Conservation (phyloP, 208 protist species). For the Leishmania gerbilli region DNA sequence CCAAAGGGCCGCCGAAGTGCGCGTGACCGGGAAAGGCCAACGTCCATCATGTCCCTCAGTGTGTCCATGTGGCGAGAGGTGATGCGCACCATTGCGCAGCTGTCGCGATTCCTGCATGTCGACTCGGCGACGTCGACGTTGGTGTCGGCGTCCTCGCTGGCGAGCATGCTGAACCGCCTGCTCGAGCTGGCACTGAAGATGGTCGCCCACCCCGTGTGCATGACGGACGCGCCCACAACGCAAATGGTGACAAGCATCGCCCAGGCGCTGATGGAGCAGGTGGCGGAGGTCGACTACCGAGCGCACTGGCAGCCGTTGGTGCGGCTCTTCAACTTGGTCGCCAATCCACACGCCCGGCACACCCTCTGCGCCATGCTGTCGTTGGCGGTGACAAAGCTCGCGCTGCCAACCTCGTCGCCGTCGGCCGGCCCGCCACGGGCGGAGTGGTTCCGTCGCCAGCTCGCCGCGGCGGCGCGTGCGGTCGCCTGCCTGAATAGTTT, state of each 20-base stretch:
- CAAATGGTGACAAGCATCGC: constrained; percentile 38
- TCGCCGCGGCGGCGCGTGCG: constrained; percentile 61
- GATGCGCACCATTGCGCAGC: constrained; percentile 75
- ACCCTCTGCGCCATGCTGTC: constrained; percentile 54
- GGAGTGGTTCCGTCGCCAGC: constrained; percentile 37
- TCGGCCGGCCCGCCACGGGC: neutral
- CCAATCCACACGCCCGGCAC: constrained; percentile 68
- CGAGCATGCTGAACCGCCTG: constrained; percentile 61
- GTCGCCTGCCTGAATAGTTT: constrained; percentile 83
- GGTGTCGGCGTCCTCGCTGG: constrained; percentile 8
- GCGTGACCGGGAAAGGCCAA: constrained; percentile 9
- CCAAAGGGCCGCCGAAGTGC: constrained; percentile 5
- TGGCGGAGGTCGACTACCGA: constrained; percentile 38
- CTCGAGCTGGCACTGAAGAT: constrained; percentile 85
- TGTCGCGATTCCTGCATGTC: constrained; percentile 31
- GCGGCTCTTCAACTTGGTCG: constrained; percentile 81
- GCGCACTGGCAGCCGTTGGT: constrained; percentile 71
- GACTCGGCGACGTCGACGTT: neutral
- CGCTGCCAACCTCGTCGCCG: neutral
- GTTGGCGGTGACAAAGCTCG: constrained; percentile 35
- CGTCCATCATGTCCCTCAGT: constrained; percentile 69
- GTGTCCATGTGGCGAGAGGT: constrained; percentile 88
- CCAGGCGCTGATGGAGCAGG: constrained; percentile 30
- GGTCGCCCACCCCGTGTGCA: constrained; percentile 76
- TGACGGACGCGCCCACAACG: constrained; percentile 54